These are phyloP conservation scores for Cornus florida DNA, from an alignment of 148 eudicot species.

Conservation along the genomic window DNA sequence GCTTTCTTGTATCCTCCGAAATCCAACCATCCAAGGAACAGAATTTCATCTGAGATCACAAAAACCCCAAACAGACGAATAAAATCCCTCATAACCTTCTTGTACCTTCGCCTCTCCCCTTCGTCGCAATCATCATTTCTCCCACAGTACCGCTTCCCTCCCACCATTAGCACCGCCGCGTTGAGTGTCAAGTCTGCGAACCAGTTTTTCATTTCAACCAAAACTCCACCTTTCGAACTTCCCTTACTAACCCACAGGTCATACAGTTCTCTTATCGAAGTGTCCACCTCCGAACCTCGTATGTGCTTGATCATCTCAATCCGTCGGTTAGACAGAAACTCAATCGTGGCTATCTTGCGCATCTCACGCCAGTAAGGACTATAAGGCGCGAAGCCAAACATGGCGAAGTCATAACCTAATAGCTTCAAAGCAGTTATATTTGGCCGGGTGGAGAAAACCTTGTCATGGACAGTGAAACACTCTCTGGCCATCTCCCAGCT, in stretches of 20 bases:
- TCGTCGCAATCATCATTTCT: not conserved
- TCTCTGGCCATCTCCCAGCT: too few relatives aligned
- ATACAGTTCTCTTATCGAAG: not conserved
- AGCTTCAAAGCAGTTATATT: not conserved
- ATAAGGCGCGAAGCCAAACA: not conserved
- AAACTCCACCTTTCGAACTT: not conserved
- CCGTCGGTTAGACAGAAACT: not conserved
- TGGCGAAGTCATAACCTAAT: not conserved
- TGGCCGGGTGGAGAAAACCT: too few relatives aligned
- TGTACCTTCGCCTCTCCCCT: not conserved
- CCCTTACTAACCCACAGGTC: not conserved
- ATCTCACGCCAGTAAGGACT: constrained; percentile 4
- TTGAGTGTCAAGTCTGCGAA: not conserved
- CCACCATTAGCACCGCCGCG: not conserved
- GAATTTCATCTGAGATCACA: not conserved
- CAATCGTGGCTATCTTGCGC: not conserved
- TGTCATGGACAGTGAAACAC: too few relatives aligned
- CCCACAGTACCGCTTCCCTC: not conserved
- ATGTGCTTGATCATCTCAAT: not conserved
- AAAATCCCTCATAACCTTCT: not conserved
- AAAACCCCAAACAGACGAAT: not conserved
- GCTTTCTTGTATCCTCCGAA: constrained; percentile 2
- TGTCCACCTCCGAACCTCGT: not conserved
- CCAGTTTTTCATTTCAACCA: not conserved
- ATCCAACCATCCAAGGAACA: not conserved